Evolutionary conservation across 2,329 filamentous ascomycete genomes (phyloP), one percentile per base, ranked within the genome.

Genomic region (Phyllosticta paracitricarpa): DNA sequence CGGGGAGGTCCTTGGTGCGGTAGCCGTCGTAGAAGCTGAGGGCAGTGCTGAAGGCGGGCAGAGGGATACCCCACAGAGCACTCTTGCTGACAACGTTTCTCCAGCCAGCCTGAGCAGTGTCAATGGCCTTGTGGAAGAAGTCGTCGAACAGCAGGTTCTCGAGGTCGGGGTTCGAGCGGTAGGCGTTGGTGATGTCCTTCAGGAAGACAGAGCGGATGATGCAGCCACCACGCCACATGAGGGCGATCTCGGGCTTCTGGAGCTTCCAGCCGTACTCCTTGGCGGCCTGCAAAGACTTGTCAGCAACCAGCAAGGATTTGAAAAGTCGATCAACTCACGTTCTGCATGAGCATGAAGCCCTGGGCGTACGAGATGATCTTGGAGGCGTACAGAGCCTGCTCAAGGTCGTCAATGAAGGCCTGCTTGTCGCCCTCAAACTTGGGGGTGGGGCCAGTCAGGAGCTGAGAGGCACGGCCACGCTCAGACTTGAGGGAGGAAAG

Each of bases 321-420:
- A 28, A n/a, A 9, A 26, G 52, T 24, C 30, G 30, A 22, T 5
- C 24, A 25, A 77, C 86, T 78, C 79, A 92, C 91, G 81, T 96
- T 89, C 82, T 97, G 93, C 85, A 99, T 97, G 74, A 99, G 85
- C 93, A 97, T 97, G 86, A 99, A 99, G 76, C 94, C 94, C 82
- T 99, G 94, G 67, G 94, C 91, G 77, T 99, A 99, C 22, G 94
- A 99, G 79, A 99, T 97, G 76, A 99, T 99, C 89, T 99, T 99
- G 73, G 93, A 97, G 68, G 94, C 94, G 76, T 99, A 99, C 65
- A 99, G 86, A 68, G 93, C 94, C 83, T 99, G 94, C 84, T 99
- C 94, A 58, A 99, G 89, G 78, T 99, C 92, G 69, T 90, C 89
- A 69, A 99, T 86, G 85, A 97, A 96, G 77, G 91, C 84, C 77